These are phyloP conservation scores for Trichoderma afroharzianum DNA, from an alignment of 2,329 filamentous ascomycete species.

Conservation along the genomic window DNA sequence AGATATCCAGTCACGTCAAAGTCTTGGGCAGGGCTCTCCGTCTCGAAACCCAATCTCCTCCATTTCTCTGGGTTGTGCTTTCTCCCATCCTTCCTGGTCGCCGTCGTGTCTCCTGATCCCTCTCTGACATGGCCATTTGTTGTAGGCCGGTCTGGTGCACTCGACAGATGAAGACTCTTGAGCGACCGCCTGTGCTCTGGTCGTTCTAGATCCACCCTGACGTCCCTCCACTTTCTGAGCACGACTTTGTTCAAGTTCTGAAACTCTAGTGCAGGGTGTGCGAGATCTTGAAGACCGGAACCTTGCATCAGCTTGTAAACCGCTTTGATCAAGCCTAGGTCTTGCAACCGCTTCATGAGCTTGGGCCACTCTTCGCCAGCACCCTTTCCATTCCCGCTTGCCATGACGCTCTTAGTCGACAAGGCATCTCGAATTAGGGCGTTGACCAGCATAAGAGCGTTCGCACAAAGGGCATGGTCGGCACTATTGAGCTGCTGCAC, in stretches of 20 bases:
- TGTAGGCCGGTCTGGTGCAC: slow-evolving; percentile 58
- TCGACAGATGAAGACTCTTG: slow-evolving; percentile 80
- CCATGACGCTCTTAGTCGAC: slow-evolving; percentile 60
- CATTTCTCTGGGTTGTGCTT: slow-evolving; percentile 88
- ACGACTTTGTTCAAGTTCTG: slow-evolving; percentile 87
- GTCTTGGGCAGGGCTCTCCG: slow-evolving; percentile 80
- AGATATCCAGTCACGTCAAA: slow-evolving; percentile 84
- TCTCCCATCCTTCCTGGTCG: slow-evolving; percentile 56
- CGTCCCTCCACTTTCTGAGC: slow-evolving; percentile 81
- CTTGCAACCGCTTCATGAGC: slow-evolving; percentile 90
- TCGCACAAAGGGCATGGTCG: slow-evolving; percentile 92
- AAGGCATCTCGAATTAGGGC: slow-evolving; percentile 90
- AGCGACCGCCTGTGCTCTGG: slow-evolving; percentile 84
- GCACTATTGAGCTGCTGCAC: slow-evolving; percentile 88
- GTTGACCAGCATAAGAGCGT: slow-evolving; percentile 92
- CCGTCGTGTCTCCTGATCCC: slow-evolving; percentile 35
- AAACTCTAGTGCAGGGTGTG: slow-evolving; percentile 87
- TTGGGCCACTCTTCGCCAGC: slow-evolving; percentile 78
- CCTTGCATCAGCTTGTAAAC: slow-evolving; percentile 94
- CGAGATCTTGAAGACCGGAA: slow-evolving; percentile 83
- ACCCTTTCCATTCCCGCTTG: slow-evolving; percentile 29
- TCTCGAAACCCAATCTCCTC: slow-evolving; percentile 86
- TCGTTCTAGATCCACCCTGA: slow-evolving; percentile 78
- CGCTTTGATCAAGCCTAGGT: slow-evolving; percentile 86
- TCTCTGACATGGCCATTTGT: slow-evolving; percentile 39